These are phyloP conservation scores for Nemania diffusa DNA, from an alignment of 2,329 filamentous ascomycete species.

Conservation along the genomic window DNA sequence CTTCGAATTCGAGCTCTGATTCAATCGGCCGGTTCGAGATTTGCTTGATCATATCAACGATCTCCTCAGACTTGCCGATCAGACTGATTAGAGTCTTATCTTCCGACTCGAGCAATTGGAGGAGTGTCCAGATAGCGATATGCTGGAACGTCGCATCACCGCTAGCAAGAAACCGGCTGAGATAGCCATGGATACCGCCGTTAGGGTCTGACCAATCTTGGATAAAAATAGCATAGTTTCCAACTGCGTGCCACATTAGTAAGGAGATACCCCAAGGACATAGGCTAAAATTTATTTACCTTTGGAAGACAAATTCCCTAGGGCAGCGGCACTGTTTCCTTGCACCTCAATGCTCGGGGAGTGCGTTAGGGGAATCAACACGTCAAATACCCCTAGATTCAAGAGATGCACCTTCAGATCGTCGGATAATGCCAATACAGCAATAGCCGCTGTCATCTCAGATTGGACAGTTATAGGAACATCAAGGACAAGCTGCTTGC, in stretches of 20 bases:
- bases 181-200: slow-evolving; percentile 94
- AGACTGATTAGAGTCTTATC: slow-evolving; percentile 88
- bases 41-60: slow-evolving; percentile 89
- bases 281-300: slow-evolving; percentile 64
- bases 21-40: slow-evolving; percentile 92
- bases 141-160: slow-evolving; percentile 98
- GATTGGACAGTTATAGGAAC: slow-evolving; percentile 96
- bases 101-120: slow-evolving; percentile 95
- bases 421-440: slow-evolving; percentile 92
- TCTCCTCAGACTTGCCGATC: slow-evolving; percentile 89
- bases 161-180: slow-evolving; percentile 90
- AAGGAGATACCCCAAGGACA: neutral
- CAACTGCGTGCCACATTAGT: slow-evolving; percentile 67
- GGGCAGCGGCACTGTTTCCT: slow-evolving; percentile 94
- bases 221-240: slow-evolving; percentile 95
- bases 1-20: slow-evolving; percentile 84
- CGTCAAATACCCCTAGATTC: slow-evolving; percentile 93
- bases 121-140: slow-evolving; percentile 97
- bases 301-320: slow-evolving; percentile 97
- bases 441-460: slow-evolving; percentile 99
- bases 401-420: slow-evolving; percentile 93
- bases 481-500: slow-evolving; percentile 93
- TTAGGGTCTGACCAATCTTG: slow-evolving; percentile 93
- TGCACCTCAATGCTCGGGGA: slow-evolving; percentile 98
- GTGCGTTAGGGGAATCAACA: slow-evolving; percentile 93